Base-by-base conservation (phyloP, 176 grass and related monocot genomes). In the Raddia guianensis region DNA sequence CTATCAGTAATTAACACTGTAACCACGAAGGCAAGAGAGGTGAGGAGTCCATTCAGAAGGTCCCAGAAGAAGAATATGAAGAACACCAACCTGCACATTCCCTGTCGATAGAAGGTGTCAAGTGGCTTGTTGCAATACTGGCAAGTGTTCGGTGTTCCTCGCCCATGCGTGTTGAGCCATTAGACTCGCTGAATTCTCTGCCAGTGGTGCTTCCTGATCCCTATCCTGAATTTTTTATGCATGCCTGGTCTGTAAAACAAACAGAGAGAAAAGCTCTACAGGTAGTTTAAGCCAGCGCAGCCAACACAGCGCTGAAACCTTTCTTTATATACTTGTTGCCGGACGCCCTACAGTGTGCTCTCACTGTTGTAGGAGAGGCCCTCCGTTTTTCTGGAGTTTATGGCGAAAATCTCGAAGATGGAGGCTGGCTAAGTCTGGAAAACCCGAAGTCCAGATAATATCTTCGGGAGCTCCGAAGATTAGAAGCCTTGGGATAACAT, bases 1-100 rank as follows among this genome's bases (percentile, higher is more conserved):
- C 1, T 35, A 20, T 40, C 44, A 62, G 5, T 53, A 49, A 32
- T 48, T 53, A 49, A 32, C 35, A 57, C 15, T 7, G 7, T 33
- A 75, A 67, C 37, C 66, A 60, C 78, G 56, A 74, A 88, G 83
- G 73, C 86, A 54, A 74, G 10, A 66, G 2, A 40, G 60, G 12
- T 72, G 60, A 73, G 43, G 76, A 74, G 66, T 86, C 27, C 57
- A 11, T 58, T 60, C 70, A 74, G 61, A 75, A 86, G 27, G 15
- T 74, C 74, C 70, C 13, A 43, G 70, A 81, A 68, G 43, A 58
- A 68, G 43, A 50, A 74, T 74, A 15, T n/a, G 56, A 78, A 2
- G 44, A 20, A 78, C 57, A 40, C 37, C 27, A 27, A 69, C 14
- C 44, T 45, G 40, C 16, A 50, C 11, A 37, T 8, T 60, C 11